These are phyloP conservation scores for Limonium bicolor DNA, from an alignment of 148 eudicot species.

Conservation along the genomic window DNA sequence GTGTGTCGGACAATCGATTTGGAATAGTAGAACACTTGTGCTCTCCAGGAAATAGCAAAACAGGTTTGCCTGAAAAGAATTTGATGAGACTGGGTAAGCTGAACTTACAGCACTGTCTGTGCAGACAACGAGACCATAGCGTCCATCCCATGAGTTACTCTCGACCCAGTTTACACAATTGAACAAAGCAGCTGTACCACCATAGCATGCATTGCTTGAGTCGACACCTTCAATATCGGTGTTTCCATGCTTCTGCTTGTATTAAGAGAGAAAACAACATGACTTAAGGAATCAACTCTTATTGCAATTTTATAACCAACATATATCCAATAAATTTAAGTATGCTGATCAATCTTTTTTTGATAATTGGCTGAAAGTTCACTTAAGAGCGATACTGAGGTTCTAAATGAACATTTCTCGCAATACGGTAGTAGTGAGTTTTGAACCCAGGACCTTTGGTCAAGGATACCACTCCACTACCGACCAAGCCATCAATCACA, in stretches of 20 bases:
- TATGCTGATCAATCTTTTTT: too few species aligned
- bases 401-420: too few species aligned
- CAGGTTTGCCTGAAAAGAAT: neutral
- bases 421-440: too few species aligned
- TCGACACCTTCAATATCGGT: conserved; percentile 97
- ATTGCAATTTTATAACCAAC: neutral
- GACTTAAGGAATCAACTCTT: neutral
- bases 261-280: conserved; percentile 5
- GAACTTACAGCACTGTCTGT: conserved; percentile 92
- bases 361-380: too few species aligned
- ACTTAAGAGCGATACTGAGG: too few species aligned
- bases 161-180: conserved; percentile 98
- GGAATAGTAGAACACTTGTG: neutral
- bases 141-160: conserved; percentile 96
- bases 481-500: too few species aligned
- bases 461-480: too few species aligned
- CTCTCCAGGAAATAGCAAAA: neutral
- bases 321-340: neutral
- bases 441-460: too few species aligned
- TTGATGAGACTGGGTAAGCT: neutral
- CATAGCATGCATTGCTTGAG: conserved; percentile 97
- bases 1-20: neutral
- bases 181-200: conserved; percentile 94
- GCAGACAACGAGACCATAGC: conserved; percentile 91
- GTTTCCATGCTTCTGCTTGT: conserved; percentile 59